Evolutionary conservation across 768 basidiomycete genomes (phyloP).

Genomic region (Mycena filopes): DNA sequence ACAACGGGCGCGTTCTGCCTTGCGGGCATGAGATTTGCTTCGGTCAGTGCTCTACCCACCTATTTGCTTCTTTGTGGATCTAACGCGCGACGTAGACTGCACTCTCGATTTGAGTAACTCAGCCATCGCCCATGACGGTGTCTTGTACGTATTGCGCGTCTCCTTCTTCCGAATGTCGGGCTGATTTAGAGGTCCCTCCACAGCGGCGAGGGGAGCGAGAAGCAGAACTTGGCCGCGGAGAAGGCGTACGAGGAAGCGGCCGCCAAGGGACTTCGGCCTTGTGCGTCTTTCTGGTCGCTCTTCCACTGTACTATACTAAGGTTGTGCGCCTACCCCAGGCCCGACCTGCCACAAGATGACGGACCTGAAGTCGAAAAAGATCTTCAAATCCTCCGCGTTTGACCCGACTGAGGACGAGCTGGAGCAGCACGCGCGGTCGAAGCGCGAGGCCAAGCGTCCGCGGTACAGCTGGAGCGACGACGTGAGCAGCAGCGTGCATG

Average conservation of each 20-base stretch:
- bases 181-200: not conserved
- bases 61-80: not conserved
- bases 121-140: constrained; percentile 64
- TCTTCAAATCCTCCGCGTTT: constrained; percentile 76
- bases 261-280: constrained; percentile 68
- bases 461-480: constrained; percentile 32
- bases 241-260: constrained; percentile 66
- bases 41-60: constrained; percentile 45
- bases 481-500: constrained; percentile 38
- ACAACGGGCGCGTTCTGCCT: constrained; percentile 67
- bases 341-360: constrained; percentile 77
- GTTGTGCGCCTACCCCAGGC: constrained; percentile 48
- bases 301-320: too few relatives aligned
- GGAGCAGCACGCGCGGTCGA: constrained; percentile 48
- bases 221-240: constrained; percentile 64
- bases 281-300: constrained; percentile 46
- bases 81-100: constrained; percentile 54
- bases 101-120: constrained; percentile 62
- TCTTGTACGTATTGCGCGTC: constrained; percentile 57
- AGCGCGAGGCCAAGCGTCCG: constrained; percentile 41
- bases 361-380: constrained; percentile 57
- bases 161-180: not conserved
- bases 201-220: constrained; percentile 66
- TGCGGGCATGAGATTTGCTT: constrained; percentile 78
- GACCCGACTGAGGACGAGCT: constrained; percentile 73